phyloP scores from a whole-genome alignment of 805 yeast genomes.

The Candida schatavii region DNA sequence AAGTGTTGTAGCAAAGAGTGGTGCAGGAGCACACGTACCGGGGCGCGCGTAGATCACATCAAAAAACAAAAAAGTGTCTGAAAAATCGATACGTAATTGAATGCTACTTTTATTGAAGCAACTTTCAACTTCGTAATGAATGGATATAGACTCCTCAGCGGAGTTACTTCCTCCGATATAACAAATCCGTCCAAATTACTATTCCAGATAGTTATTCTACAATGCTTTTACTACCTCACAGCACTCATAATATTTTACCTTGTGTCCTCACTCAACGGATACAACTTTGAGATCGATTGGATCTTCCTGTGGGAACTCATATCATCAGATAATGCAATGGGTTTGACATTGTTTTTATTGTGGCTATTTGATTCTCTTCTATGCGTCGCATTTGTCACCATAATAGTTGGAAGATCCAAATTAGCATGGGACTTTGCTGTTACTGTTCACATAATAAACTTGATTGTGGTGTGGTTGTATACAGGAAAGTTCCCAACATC shows the following conservation, averaged over 20 bases:
- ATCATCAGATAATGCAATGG: conserved; percentile 72
- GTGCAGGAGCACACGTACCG: too few relatives aligned
- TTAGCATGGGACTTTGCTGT: conserved; percentile 95
- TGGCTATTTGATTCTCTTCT: conserved; percentile 85
- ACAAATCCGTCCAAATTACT: conserved; percentile 32
- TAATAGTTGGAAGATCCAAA: conserved; percentile 89
- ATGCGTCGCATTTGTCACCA: conserved; percentile 78
- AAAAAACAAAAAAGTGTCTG: too few relatives aligned
- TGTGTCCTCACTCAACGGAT: conserved; percentile 68
- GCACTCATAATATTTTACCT: conserved; percentile 66
- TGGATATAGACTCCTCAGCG: conserved; percentile 19
- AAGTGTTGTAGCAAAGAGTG: too few relatives aligned
- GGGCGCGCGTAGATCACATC: too few relatives aligned
- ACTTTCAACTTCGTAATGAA: too few relatives aligned
- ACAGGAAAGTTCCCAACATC: conserved; percentile 67
- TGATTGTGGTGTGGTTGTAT: conserved; percentile 64
- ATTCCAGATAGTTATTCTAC: conserved; percentile 74
- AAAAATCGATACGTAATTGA: too few relatives aligned
- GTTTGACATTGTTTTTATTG: conserved; percentile 65
- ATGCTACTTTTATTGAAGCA: too few relatives aligned
- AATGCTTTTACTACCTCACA: conserved; percentile 71
- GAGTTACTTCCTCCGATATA: conserved; percentile 22
- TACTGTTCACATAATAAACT: conserved; percentile 83
- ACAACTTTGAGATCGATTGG: conserved; percentile 64
- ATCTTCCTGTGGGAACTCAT: conserved; percentile 79